Evolutionary conservation across 2,329 filamentous ascomycete species (phyloP).

Genomic region (Hypoxylon sp.): DNA sequence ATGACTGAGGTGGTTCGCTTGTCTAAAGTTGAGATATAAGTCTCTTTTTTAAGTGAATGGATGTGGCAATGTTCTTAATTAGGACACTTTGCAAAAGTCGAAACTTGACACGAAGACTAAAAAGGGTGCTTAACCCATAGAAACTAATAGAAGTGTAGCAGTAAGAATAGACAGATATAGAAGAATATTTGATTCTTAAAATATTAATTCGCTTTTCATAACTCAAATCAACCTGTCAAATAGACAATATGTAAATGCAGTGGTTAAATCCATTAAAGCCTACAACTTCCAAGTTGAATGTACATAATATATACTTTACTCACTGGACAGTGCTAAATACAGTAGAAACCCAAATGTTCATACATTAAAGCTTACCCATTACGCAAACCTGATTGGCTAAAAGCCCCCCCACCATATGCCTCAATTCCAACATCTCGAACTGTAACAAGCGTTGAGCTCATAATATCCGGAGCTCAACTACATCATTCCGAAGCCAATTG

Average conservation of each 20-base stretch:
- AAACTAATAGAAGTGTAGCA: constrained; percentile 13
- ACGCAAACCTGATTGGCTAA: constrained; percentile 48
- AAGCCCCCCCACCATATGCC: constrained; percentile 43
- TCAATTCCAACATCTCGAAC: constrained; percentile 47
- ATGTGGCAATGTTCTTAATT: constrained; percentile 50
- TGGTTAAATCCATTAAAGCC: constrained; percentile 14
- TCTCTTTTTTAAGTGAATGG: constrained; percentile 37
- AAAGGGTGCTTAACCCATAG: constrained; percentile 24
- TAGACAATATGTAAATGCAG: not conserved
- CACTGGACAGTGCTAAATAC: constrained; percentile 21
- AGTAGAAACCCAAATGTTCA: constrained; percentile 15
- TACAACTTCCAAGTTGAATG: not conserved
- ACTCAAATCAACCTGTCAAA: not conserved
- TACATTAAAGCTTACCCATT: constrained; percentile 39
- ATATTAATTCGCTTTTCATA: constrained; percentile 1
- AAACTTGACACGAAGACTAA: constrained; percentile 50
- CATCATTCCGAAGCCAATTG: constrained; percentile 49
- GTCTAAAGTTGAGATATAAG: constrained; percentile 17
- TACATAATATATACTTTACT: constrained; percentile 1
- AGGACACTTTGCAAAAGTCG: constrained; percentile 53
- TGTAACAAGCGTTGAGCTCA: constrained; percentile 17
- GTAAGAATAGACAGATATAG: constrained; percentile 9
- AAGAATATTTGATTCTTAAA: not conserved
- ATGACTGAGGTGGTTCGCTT: not conserved
- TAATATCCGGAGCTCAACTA: constrained; percentile 28